These are phyloP conservation scores for Trichoderma sp. DNA, from an alignment of 2,329 filamentous ascomycete genomes.

Conservation along the genomic window DNA sequence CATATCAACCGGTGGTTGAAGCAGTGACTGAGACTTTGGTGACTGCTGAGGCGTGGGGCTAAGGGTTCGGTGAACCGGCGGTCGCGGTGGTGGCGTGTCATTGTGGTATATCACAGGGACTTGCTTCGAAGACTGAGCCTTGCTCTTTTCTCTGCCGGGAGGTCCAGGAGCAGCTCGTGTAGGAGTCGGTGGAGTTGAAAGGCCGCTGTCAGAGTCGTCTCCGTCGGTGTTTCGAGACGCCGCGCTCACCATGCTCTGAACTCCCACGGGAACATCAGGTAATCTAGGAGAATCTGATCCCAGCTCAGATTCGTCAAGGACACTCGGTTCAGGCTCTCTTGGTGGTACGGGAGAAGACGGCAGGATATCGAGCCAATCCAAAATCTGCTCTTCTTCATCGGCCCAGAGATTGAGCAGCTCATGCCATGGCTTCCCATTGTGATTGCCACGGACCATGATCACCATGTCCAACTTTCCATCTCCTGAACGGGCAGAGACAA, in stretches of 20 bases:
- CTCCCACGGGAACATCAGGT: slow-evolving; percentile 35
- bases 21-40: slow-evolving; percentile 25
- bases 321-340: slow-evolving; percentile 35
- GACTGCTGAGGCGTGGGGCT: slow-evolving; percentile 38
- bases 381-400: slow-evolving; percentile 71
- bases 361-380: slow-evolving; percentile 86
- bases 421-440: slow-evolving; percentile 70
- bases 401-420: slow-evolving; percentile 78
- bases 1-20: slow-evolving; percentile 39
- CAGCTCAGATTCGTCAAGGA: slow-evolving; percentile 31
- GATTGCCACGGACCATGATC: slow-evolving; percentile 77
- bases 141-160: slow-evolving; percentile 21
- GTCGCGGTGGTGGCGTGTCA: slow-evolving; percentile 53
- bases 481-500: slow-evolving; percentile 77
- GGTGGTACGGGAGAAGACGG: slow-evolving; percentile 52
- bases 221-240: slow-evolving; percentile 24
- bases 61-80: slow-evolving; percentile 52
- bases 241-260: slow-evolving; percentile 29
- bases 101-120: slow-evolving; percentile 37
- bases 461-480: slow-evolving; percentile 70
- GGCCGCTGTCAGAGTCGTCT: slow-evolving; percentile 14
- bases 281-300: slow-evolving; percentile 25
- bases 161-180: slow-evolving; percentile 26
- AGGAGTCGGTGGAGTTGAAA: slow-evolving; percentile 26
- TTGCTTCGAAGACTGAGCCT: slow-evolving; percentile 20